These are phyloP conservation scores for Madurella fahalii DNA, from an alignment of 2,329 filamentous ascomycete genomes.

Conservation along the genomic window DNA sequence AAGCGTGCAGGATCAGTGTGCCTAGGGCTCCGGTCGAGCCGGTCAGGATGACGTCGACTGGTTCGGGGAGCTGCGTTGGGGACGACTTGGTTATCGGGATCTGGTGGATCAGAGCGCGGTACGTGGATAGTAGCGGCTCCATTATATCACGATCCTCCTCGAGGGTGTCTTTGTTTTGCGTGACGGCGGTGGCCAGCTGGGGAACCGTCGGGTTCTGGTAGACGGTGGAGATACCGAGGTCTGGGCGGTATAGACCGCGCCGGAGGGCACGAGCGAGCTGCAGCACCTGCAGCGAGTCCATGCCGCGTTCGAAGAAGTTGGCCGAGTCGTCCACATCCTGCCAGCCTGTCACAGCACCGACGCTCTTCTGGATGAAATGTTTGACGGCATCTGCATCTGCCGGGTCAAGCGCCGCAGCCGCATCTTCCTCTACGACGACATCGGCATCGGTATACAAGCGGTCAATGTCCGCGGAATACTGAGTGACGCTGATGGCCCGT, in stretches of 20 bases:
- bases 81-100: not conserved
- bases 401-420: not conserved
- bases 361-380: not conserved
- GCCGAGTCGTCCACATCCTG: not conserved
- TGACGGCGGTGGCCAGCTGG: not conserved
- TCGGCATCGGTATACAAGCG: not conserved
- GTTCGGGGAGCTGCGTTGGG: not conserved
- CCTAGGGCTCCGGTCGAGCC: slow-evolving; percentile 13
- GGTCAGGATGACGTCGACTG: slow-evolving; percentile 6
- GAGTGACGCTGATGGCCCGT: slow-evolving; percentile 2
- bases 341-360: slow-evolving; percentile 1
- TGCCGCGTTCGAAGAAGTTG: slow-evolving; percentile 2
- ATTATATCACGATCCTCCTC: not conserved
- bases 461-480: not conserved
- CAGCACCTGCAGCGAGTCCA: slow-evolving; percentile 13
- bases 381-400: not conserved
- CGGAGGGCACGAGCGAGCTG: slow-evolving; percentile 2
- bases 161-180: not conserved
- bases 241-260: not conserved
- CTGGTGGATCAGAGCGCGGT: not conserved
- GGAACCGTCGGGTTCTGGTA: slow-evolving; percentile 5
- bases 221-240: not conserved
- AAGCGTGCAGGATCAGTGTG: slow-evolving; percentile 1
- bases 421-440: not conserved
- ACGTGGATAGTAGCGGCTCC: not conserved